A percentile compares a stretch with the other conserved stretches of the same genome.
phyloP scores from a whole-genome alignment of 345 rosid species.

The Microthlaspi erraticum region DNA sequence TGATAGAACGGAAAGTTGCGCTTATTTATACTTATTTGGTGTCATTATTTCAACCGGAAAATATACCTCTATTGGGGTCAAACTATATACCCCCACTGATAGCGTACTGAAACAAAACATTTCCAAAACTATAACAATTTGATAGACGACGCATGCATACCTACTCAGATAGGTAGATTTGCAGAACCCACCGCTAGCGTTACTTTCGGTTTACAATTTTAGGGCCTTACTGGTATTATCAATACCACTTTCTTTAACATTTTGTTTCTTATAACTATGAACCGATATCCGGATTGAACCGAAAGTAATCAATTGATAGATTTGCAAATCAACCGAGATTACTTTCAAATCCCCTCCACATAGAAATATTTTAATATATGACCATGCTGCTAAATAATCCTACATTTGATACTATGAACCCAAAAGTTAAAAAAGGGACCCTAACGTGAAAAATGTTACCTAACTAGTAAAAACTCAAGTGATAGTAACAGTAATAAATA shows the following conservation, averaged over 20 bases:
- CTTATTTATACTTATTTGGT: slow-evolving; percentile 12
- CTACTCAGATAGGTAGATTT: slow-evolving; percentile 14
- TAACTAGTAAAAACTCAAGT: neutral
- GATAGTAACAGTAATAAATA: neutral
- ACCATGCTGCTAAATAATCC: no score
- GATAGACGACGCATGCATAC: slow-evolving; percentile 24
- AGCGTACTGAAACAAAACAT: neutral
- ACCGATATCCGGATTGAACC: no score
- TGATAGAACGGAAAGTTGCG: neutral
- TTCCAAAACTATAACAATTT: slow-evolving; percentile 8
- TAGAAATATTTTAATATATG: no score
- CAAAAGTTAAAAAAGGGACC: neutral
- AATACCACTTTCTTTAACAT: no score
- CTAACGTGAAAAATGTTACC: slow-evolving; percentile 3
- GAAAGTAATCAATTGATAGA: no score
- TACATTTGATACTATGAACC: no score
- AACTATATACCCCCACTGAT: slow-evolving; percentile 15
- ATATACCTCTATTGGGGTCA: neutral
- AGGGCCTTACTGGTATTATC: neutral
- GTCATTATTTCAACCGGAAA: neutral
- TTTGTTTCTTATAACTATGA: no score
- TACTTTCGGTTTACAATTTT: neutral
- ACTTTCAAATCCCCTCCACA: no score
- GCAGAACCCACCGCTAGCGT: neutral
- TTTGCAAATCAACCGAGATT: no score